Evolutionary conservation across 352 stramenopile species (phyloP).

Genomic region (Phytophthora niederhauseri): DNA sequence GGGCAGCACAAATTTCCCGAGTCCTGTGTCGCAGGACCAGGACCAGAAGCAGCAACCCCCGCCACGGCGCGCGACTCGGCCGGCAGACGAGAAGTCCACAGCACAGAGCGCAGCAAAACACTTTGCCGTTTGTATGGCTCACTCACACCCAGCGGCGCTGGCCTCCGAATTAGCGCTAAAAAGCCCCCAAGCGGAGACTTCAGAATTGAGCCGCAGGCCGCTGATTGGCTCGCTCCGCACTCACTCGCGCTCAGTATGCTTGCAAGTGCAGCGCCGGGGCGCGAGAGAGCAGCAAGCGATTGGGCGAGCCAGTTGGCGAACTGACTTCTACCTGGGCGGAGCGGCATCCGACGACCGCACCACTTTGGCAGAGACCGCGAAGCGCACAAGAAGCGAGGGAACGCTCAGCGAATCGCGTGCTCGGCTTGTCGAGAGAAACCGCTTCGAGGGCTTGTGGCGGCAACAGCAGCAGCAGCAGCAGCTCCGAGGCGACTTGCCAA

Average conservation of each 20-base stretch:
- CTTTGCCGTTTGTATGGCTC: conserved; percentile 7
- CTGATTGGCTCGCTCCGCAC: conserved; percentile 10
- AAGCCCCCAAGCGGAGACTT: conserved; percentile 18
- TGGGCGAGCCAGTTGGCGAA: conserved; percentile 33
- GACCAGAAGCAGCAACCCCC: conserved; percentile 36
- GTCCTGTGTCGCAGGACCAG: conserved; percentile 26
- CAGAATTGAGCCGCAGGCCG: not conserved
- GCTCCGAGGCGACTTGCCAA: conserved; percentile 23
- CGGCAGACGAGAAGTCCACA: conserved; percentile 12
- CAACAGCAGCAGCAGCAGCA: conserved; percentile 17
- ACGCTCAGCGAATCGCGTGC: conserved; percentile 18
- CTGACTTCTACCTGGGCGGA: conserved; percentile 32
- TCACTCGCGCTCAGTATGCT: conserved; percentile 20
- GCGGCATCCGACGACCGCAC: conserved; percentile 34
- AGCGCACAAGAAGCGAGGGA: conserved; percentile 42
- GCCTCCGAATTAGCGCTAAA: conserved; percentile 6
- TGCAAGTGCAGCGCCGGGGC: conserved; percentile 3
- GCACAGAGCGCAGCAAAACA: not conserved
- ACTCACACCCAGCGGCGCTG: conserved; percentile 4
- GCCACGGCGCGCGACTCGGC: conserved; percentile 15
- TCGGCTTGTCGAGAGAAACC: conserved; percentile 19
- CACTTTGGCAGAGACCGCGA: conserved; percentile 43
- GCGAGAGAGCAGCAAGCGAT: conserved; percentile 33
- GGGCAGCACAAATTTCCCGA: not conserved
- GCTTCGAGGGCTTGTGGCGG: conserved; percentile 18